phyloP scores from a whole-genome alignment of 768 basidiomycete genomes.

The Lyophyllum shimeji region DNA sequence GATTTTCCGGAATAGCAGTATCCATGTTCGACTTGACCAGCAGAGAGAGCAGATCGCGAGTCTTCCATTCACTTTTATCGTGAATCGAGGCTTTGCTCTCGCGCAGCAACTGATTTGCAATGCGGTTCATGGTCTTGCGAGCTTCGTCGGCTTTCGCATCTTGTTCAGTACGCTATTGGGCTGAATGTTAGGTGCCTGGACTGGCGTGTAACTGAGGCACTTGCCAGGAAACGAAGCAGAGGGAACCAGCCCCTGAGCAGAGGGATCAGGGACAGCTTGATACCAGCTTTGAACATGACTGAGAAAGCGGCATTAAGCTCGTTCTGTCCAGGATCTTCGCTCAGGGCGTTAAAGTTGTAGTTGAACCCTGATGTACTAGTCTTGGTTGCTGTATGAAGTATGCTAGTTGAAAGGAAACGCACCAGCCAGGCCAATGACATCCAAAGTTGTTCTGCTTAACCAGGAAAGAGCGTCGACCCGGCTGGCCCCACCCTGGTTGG shows the following conservation, averaged over 20 bases:
- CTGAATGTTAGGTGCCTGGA: neutral
- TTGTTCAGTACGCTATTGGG: slow-evolving; percentile 18
- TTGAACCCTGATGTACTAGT: slow-evolving; percentile 23
- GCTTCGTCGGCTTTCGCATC: slow-evolving; percentile 20
- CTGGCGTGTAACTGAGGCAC: slow-evolving; percentile 5
- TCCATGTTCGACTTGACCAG: slow-evolving; percentile 54
- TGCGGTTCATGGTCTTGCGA: slow-evolving; percentile 33
- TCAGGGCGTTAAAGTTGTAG: slow-evolving; percentile 26
- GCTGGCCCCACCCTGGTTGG: slow-evolving; percentile 21
- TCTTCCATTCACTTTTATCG: slow-evolving; percentile 18
- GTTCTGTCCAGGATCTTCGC: slow-evolving; percentile 28
- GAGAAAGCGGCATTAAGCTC: slow-evolving; percentile 49
- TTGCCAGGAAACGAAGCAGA: slow-evolving; percentile 31
- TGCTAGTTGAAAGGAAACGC: slow-evolving; percentile 21
- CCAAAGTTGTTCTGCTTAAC: slow-evolving; percentile 68
- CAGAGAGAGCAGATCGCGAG: slow-evolving; percentile 49
- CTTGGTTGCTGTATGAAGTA: neutral
- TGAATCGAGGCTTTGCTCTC: slow-evolving; percentile 38
- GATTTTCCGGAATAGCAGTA: slow-evolving; percentile 30
- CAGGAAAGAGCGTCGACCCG: slow-evolving; percentile 61
- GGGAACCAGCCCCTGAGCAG: slow-evolving; percentile 32
- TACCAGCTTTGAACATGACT: slow-evolving; percentile 41
- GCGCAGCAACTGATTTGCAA: slow-evolving; percentile 39
- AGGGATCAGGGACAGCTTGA: slow-evolving; percentile 27
- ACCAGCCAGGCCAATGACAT: slow-evolving; percentile 74